phyloP scores from a whole-genome alignment of 768 basidiomycete species.

The Phanerochaete carnosa region DNA sequence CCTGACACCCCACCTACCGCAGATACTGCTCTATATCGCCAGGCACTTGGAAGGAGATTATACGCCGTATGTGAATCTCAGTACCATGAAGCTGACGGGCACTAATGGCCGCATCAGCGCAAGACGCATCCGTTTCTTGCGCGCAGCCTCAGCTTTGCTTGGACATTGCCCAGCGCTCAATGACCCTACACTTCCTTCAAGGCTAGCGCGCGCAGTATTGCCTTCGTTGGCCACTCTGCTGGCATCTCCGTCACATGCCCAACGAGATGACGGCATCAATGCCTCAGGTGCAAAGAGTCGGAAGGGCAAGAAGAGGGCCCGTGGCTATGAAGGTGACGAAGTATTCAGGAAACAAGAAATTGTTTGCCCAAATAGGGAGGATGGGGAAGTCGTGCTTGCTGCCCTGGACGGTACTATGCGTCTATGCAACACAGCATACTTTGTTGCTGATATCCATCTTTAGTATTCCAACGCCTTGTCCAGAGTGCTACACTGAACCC shows the following conservation, averaged over 20 bases:
- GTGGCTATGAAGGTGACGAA: conserved; percentile 75
- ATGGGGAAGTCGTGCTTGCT: conserved; percentile 48
- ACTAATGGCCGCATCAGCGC: conserved; percentile 6
- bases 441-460: neutral
- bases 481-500: conserved; percentile 47
- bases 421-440: neutral
- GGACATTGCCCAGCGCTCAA: conserved; percentile 41
- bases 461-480: conserved; percentile 51
- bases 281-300: conserved; percentile 22
- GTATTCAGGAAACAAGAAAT: conserved; percentile 51
- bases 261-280: conserved; percentile 10
- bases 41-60: conserved; percentile 61
- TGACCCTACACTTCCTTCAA: conserved; percentile 44
- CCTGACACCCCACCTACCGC: conserved; percentile 53
- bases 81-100: neutral
- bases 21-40: conserved; percentile 47
- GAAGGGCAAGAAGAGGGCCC: conserved; percentile 66
- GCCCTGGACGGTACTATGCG: conserved; percentile 54
- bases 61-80: conserved; percentile 38
- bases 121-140: conserved; percentile 37
- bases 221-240: conserved; percentile 48
- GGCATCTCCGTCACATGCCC: conserved; percentile 32
- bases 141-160: conserved; percentile 41
- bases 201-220: conserved; percentile 53
- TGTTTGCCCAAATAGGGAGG: conserved; percentile 46